Evolutionary conservation across 2,329 filamentous ascomycete species (phyloP).

Genomic region (Penicillium crustosum): DNA sequence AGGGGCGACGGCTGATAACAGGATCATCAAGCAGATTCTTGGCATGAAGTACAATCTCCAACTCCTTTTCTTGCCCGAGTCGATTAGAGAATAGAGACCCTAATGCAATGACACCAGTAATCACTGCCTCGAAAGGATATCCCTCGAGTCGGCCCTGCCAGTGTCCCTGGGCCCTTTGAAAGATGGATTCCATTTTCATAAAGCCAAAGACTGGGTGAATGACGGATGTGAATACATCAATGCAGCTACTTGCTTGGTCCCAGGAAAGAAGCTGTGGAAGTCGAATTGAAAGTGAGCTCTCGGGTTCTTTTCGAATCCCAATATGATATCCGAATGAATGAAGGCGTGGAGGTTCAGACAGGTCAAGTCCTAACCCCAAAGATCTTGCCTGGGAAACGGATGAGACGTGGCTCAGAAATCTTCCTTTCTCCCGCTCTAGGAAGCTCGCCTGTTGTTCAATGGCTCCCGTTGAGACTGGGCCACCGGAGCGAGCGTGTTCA

Average conservation of each 20-base stretch:
- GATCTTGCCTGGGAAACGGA: conserved; percentile 17
- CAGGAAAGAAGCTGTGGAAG: conserved; percentile 27
- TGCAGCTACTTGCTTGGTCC: conserved; percentile 26
- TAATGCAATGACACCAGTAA: conserved; percentile 34
- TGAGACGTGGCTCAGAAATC: neutral
- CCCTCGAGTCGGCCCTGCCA: conserved; percentile 28
- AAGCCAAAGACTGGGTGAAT: conserved; percentile 37
- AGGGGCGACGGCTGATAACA: conserved; percentile 24
- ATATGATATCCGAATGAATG: conserved; percentile 42
- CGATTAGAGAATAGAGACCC: conserved; percentile 34
- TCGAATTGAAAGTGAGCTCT: conserved; percentile 19
- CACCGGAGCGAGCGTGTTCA: neutral
- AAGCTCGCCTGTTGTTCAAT: neutral
- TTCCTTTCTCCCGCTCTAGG: neutral
- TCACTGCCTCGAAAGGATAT: conserved; percentile 34
- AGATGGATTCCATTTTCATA: conserved; percentile 29
- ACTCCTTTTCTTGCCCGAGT: conserved; percentile 26
- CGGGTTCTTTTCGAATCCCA: conserved; percentile 32
- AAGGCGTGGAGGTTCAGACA: conserved; percentile 35
- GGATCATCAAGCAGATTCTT: conserved; percentile 46
- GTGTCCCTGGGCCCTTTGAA: conserved; percentile 27
- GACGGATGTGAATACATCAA: conserved; percentile 31
- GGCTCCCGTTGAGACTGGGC: neutral
- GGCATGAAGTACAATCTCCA: conserved; percentile 35
- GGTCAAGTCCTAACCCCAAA: conserved; percentile 34